These are phyloP conservation scores for Fusarium staphyleae DNA, from an alignment of 2,329 filamentous ascomycete species.

Conservation along the genomic window DNA sequence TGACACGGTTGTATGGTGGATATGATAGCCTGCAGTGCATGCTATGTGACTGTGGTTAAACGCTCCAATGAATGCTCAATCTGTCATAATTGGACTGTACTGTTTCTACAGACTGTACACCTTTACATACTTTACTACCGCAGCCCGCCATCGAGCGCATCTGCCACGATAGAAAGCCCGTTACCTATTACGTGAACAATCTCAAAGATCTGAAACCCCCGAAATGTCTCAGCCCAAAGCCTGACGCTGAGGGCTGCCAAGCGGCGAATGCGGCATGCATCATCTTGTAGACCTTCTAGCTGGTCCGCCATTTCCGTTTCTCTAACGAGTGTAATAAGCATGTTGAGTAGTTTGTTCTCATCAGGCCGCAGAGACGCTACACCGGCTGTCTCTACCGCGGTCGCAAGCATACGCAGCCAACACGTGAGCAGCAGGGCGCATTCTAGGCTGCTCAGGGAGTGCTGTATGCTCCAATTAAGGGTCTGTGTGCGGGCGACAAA, in stretches of 20 bases:
- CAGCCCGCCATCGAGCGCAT: too few relatives aligned
- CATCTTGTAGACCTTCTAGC: not conserved
- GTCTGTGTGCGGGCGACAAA: constrained; percentile 23
- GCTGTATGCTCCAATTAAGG: constrained; percentile 24
- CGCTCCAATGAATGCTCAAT: too few relatives aligned
- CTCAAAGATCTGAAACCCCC: constrained; percentile 25
- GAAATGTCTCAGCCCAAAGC: constrained; percentile 26
- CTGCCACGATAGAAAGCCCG: too few relatives aligned
- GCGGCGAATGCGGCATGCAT: constrained; percentile 5
- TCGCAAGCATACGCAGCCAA: constrained; percentile 14
- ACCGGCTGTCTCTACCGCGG: constrained; percentile 1
- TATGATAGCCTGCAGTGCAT: too few relatives aligned
- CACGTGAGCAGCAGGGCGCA: constrained; percentile 20
- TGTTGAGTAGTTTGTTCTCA: constrained; percentile 13
- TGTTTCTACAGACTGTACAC: too few relatives aligned
- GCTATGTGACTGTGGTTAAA: too few relatives aligned
- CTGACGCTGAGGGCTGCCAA: constrained; percentile 11
- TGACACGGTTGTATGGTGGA: too few relatives aligned
- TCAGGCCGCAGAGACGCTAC: not conserved
- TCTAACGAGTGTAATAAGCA: constrained; percentile 2
- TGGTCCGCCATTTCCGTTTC: constrained; percentile 1
- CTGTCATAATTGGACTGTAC: too few relatives aligned
- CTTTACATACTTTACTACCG: too few relatives aligned
- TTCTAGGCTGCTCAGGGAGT: constrained; percentile 20
- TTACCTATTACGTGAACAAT: constrained; percentile 22